Evolutionary conservation across 2,329 filamentous ascomycete genomes (phyloP), one percentile per base, ranked within the genome.

Genomic region (Albifimbria verrucaria): DNA sequence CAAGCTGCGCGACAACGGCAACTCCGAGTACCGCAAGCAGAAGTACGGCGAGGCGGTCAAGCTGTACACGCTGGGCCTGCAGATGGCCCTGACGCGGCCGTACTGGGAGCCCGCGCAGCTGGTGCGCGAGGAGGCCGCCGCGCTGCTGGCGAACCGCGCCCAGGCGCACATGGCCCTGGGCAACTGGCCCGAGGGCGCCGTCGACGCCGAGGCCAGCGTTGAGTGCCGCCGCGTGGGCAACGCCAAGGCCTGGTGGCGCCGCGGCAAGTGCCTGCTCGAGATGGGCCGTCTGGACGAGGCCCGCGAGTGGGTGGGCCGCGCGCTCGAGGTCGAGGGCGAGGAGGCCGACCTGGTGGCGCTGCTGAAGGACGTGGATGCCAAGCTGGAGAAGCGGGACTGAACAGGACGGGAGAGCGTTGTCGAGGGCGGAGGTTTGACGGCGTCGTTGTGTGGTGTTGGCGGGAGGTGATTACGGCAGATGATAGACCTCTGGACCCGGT

Each of bases 211-310:
- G 75, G 83, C 86, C 25, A 94, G 90, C 68, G 88, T 96, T 43
- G 92, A 96, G 77, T 86, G 90, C 57, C 92, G 93, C 79, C 83
- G 86, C 59, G 81, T 87, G 42, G 92, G 88, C 39, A 97, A 99
- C 70, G 86, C 90, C 1, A 97, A 97, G 83, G 92, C 87, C 0
- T 97, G 93, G 91, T 97, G 91, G 87, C 80, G 94, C 56, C 79
- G 90, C 56, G 94, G 90, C 10, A 86, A 85, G 75, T 95, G 91
- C 67, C 72, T 97, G 66, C 73, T 88, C 59, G 94, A 99, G 83
- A 97, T 97, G 94, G 88, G 89, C 1, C 73, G 93, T 55, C 74
- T 90, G 65, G 85, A 89, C 52, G 93, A 97, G 82, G 92, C 92
- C 1, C 78, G 78, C 63, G 85, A 87, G 57, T 95, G 92, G 85